Percentiles rank a stretch among this genome's conserved stretches.
Evolutionary conservation across 495 filamentous ascomycete genomes (phyloP).

Genomic region (Zalerion maritima): DNA sequence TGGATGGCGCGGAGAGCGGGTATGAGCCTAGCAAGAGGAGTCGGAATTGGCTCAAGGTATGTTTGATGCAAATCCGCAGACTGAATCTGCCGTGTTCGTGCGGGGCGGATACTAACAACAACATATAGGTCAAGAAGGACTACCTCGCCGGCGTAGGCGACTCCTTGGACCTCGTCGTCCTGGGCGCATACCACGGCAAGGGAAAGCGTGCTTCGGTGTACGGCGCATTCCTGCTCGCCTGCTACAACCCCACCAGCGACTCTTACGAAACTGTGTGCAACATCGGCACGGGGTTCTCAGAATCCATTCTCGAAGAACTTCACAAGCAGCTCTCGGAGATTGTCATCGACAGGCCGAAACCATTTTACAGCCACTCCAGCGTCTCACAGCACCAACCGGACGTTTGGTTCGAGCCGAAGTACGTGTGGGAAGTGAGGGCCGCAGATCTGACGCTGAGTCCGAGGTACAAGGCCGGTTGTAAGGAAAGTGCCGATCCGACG

Average conservation of each 20-base stretch:
- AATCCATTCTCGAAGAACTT: slow-evolving; percentile 69
- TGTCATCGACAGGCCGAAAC: slow-evolving; percentile 79
- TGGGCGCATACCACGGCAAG: slow-evolving; percentile 86
- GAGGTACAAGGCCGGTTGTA: slow-evolving; percentile 67
- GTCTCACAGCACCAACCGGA: slow-evolving; percentile 88
- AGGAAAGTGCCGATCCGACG: slow-evolving; percentile 48
- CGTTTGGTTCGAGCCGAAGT: slow-evolving; percentile 90
- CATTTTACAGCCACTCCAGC: slow-evolving; percentile 76
- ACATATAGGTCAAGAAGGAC: slow-evolving; percentile 75
- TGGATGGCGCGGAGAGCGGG: slow-evolving; percentile 76
- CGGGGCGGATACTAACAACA: slow-evolving; percentile 9
- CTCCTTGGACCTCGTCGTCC: slow-evolving; percentile 88
- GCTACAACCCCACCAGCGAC: slow-evolving; percentile 68
- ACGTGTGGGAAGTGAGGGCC: slow-evolving; percentile 96
- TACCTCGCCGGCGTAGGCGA: slow-evolving; percentile 88
- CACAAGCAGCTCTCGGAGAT: slow-evolving; percentile 54
- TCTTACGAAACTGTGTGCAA: slow-evolving; percentile 93
- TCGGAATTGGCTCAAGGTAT: slow-evolving; percentile 94
- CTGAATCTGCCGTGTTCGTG: background rate
- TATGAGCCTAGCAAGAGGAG: slow-evolving; percentile 92
- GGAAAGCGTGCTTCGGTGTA: slow-evolving; percentile 93
- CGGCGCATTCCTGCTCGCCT: slow-evolving; percentile 86
- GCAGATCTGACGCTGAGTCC: slow-evolving; percentile 89
- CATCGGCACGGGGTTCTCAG: slow-evolving; percentile 93
- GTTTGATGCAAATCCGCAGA: slow-evolving; percentile 3